These are phyloP conservation scores for Rauvolfia tetraphylla DNA, from an alignment of 257 asterid species.

Conservation along the genomic window DNA sequence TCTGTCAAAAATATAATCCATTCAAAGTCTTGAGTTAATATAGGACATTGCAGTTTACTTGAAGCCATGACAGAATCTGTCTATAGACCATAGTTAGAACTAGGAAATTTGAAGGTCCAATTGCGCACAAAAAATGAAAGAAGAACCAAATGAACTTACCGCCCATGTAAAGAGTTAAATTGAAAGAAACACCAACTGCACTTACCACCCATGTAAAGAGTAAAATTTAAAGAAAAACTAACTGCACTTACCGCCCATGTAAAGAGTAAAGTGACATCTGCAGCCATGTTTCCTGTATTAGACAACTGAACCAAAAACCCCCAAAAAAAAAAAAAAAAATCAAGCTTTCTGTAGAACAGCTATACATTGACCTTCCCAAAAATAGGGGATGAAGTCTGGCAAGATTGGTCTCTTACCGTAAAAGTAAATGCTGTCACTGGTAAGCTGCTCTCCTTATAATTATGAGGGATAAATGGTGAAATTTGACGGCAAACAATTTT, in stretches of 20 bases:
- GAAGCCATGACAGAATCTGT: not conserved
- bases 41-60: not conserved
- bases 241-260: conserved; percentile 82
- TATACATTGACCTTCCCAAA: conserved; percentile 11
- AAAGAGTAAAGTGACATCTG: conserved; percentile 84
- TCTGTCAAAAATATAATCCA: conserved; percentile 14
- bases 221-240: conserved; percentile 17
- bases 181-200: no score
- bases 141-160: conserved; percentile 30
- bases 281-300: conserved; percentile 65
- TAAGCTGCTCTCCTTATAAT: conserved; percentile 92
- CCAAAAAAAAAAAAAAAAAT: conserved; percentile 28
- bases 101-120: conserved; percentile 13
- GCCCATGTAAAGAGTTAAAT: no score
- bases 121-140: conserved; percentile 6
- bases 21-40: not conserved
- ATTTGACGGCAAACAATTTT: conserved; percentile 88
- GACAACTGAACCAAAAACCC: conserved; percentile 77
- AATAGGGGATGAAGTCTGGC: conserved; percentile 9
- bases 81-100: not conserved
- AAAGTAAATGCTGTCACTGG: conserved; percentile 82
- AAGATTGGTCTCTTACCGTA: conserved; percentile 45
- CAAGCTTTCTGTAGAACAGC: conserved; percentile 23
- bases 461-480: conserved; percentile 91
- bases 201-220: conserved; percentile 97